Evolutionary conservation across 257 asterid genomes (phyloP), one percentile per base, ranked within the genome.

Genomic region (Anisodus tanguticus): DNA sequence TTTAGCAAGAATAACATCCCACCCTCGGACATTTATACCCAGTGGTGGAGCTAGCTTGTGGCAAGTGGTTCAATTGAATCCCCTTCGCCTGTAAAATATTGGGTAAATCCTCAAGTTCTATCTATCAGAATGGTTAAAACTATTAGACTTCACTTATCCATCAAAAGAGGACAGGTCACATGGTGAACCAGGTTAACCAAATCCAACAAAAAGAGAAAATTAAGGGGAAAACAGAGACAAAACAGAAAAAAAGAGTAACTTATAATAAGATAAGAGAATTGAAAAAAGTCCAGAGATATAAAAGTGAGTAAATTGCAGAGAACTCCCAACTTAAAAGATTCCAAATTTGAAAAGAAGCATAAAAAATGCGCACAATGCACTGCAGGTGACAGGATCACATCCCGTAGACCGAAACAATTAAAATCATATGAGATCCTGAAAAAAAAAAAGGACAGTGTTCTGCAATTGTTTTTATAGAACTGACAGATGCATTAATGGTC

Each of bases 391-490:
- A 43, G 8, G 37, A 49, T 51, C 41, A 74, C 62, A 74, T 49
- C 13, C 57, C 55, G 9, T 49, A 45, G n/a, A 39, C 39, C 47
- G 9, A 19, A 47, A 10, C 11, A 72, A 47, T 6, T 74, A 69
- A 45, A 9, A 76, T 3, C 81, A n/a, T n/a, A 76, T 7, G 64
- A 76, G 81, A 76, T 76, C 81, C 81, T n/a, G n/a, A n/a, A n/a
- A n/a, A n/a, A n/a, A n/a, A n/a, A n/a, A n/a, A n/a, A n/a, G n/a
- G n/a, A n/a, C n/a, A n/a, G n/a, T n/a, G 26, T 22, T 22, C 26
- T 22, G 26, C 26, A 22, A 22, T 22, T 22, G 26, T 22, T 22
- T 22, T 22, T 22, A 22, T 22, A 22, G 26, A 22, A 22, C 26
- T 22, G 26, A 22, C 26, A 22, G 26, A 22, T 22, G 26, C 26